Conservation (phyloP, 2,329 filamentous ascomycete species). For the Penicillium sp. region DNA sequence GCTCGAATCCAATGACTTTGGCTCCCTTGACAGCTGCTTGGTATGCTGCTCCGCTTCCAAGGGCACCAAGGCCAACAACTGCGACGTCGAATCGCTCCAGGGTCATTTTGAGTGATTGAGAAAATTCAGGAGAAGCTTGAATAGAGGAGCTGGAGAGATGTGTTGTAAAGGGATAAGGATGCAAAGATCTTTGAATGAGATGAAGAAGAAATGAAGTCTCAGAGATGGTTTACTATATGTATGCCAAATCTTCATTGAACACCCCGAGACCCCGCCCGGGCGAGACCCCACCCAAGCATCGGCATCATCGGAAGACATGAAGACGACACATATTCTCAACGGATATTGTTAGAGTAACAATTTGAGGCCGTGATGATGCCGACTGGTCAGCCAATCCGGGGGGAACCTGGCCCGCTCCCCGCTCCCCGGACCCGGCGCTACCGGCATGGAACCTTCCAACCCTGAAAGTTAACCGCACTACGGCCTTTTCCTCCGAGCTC, state of each 20-base stretch:
- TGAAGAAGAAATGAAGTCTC: not conserved
- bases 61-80: not conserved
- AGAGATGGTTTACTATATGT: not conserved
- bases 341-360: no score
- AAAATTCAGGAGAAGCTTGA: not conserved
- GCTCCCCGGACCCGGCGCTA: not conserved
- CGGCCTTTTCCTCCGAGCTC: not conserved
- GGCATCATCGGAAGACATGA: no score
- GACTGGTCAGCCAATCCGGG: not conserved
- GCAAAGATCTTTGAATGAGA: no score
- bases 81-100: not conserved
- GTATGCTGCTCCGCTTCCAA: not conserved
- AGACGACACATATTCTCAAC: no score
- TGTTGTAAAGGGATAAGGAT: no score
- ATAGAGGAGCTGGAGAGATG: not conserved
- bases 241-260: no score
- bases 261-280: no score
- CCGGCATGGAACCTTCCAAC: no score
- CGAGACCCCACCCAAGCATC: no score
- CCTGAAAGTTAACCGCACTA: not conserved
- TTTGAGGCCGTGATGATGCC: no score
- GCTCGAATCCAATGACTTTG: not conserved
- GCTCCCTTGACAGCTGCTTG: not conserved
- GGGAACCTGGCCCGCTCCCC: not conserved
- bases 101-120: not conserved